These are phyloP conservation scores for Chlamydomonas reinhardtii DNA, from an alignment of 163 green algal genomes.

Conservation along the genomic window DNA sequence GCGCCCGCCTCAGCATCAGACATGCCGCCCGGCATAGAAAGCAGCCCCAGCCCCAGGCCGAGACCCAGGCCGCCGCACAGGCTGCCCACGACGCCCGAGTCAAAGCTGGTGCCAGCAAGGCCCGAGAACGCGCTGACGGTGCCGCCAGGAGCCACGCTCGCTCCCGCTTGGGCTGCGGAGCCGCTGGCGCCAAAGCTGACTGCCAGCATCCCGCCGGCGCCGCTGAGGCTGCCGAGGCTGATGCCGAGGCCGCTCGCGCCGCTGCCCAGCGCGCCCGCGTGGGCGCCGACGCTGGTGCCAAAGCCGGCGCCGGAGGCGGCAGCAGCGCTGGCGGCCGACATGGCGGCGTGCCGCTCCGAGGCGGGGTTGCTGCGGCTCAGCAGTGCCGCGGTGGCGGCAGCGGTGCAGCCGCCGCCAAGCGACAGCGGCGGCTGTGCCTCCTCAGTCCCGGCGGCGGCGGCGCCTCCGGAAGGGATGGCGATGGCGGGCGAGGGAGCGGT, in stretches of 20 bases:
- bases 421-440: neutral
- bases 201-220: neutral
- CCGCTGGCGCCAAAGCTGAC: neutral
- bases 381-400: neutral
- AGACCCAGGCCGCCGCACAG: conserved; percentile 29
- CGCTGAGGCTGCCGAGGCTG: no score
- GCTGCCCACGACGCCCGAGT: conserved; percentile 11
- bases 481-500: conserved; percentile 7
- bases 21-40: neutral
- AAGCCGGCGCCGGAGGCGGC: no score
- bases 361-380: neutral
- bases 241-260: no score
- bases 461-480: conserved; percentile 6
- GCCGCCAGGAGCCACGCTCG: neutral
- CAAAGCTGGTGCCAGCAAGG: conserved; percentile 4
- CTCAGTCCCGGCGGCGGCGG: neutral
- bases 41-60: neutral
- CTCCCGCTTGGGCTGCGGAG: no score
- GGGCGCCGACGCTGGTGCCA: no score
- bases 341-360: no score
- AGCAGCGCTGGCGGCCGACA: neutral
- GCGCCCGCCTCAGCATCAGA: neutral
- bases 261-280: no score
- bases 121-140: neutral
- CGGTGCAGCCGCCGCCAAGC: neutral